Evolutionary conservation across 2,329 filamentous ascomycete genomes (phyloP), one percentile per base, ranked within the genome.

Genomic region (Plenodomus tracheiphilus): DNA sequence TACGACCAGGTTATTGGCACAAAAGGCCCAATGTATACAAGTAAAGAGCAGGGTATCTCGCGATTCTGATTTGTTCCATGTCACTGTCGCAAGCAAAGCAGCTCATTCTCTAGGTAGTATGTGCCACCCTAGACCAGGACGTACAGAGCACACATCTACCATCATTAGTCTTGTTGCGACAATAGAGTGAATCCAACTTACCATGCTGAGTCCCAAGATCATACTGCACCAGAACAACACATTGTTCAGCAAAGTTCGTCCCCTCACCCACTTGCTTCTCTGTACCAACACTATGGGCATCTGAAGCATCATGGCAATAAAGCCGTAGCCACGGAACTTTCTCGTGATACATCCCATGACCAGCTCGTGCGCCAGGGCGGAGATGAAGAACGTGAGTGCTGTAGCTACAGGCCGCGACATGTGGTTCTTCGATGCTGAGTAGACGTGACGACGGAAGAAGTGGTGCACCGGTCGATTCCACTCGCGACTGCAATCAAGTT

Each of bases 311-410:
- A 97, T 94, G 54, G 90, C 88, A 17, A 95, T 67, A 69, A 97
- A 96, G 9, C 93, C 94, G 68, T 97, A 99, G 11, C 94, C 94
- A 32, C 94, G 80, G 39, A 97, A 79, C 77, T 99, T 97, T 79
- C 97, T 93, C 20, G 92, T 97, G 70, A 99, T 97, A 72, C 93
- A 97, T 7, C 89, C 91, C 89, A 99, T 96, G 64, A 99, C 89
- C 48, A 99, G 82, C 74, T 99, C 94, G 69, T 97, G 94, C 15
- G 91, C 91, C 18, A 96, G 69, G 30, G 94, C 90, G 50, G 87
- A 92, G 64, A 97, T 88, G 48, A 97, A 75, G 68, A 99, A 97
- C 0, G 94, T 97, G 59, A 96, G 89, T 53, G 91, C 76, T 20
- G 92, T 97, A 20, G 94, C 92, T 47, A 87, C 79, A 15, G 82